Percentiles rank a stretch among this genome's conserved stretches.
Evolutionary conservation across 1,284 basidiomycete genomes (phyloP).

Genomic region (Ganoderma boninense): DNA sequence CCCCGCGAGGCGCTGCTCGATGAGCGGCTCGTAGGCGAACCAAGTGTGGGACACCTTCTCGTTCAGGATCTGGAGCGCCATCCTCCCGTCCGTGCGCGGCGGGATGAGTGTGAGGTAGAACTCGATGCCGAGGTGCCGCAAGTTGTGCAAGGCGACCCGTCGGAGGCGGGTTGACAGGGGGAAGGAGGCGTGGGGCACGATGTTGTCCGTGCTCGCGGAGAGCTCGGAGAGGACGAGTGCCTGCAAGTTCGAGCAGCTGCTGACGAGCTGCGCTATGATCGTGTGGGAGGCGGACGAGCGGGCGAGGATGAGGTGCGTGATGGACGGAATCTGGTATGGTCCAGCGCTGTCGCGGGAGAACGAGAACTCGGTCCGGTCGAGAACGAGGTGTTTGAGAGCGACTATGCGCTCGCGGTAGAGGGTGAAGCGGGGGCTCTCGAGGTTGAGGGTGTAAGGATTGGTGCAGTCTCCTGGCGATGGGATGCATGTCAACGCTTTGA

Average conservation of each 20-base stretch:
- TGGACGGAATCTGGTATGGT: neutral
- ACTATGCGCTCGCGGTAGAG: neutral
- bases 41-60: neutral
- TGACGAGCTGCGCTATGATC: neutral
- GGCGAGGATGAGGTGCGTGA: constrained; percentile 10
- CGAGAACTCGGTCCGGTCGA: constrained; percentile 2
- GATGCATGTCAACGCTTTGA: constrained; percentile 13
- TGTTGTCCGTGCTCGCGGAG: neutral
- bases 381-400: constrained; percentile 4
- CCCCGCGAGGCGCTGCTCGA: constrained; percentile 8
- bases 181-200: neutral
- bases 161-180: constrained; percentile 1
- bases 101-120: constrained; percentile 10
- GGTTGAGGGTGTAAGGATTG: too few species aligned
- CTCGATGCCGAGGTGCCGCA: neutral
- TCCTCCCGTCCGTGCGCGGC: neutral
- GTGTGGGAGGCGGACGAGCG: neutral
- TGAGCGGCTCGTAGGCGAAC: constrained; percentile 10
- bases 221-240: neutral
- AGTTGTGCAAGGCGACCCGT: constrained; percentile 5
- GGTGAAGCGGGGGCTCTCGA: neutral
- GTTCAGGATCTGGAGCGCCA: constrained; percentile 8
- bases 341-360: neutral
- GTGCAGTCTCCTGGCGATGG: neutral
- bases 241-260: neutral